Evolutionary conservation across 352 stramenopile genomes (phyloP), one percentile per base, ranked within the genome.

Genomic region (Phytophthora sp.): DNA sequence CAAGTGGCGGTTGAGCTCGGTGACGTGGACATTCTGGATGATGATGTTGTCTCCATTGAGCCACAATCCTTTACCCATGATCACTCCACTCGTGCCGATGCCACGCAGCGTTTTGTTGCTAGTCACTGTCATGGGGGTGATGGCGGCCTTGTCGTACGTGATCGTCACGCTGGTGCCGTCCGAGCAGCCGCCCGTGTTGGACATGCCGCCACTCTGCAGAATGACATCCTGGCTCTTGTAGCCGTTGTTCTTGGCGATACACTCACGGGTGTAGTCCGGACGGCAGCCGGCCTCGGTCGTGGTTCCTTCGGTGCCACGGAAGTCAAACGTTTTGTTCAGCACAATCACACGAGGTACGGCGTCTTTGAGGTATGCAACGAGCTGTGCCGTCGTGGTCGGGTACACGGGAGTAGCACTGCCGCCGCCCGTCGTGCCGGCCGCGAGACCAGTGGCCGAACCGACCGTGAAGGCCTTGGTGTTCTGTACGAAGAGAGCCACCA

Each of bases 41-140:
- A 83, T 83, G 36, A 83, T 71, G 62, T 80, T 83, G 53, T 76
- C 57, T 15, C 69, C 71, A 18, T 57, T 60, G n/a, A 80, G 57
- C 57, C 52, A 74, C 5, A 77, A 21, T 0, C 74, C 74, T 33
- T 82, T 82, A 55, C 69, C 71, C 54, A 76, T 66, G 46, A 82
- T 74, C 39, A 73, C 63, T 20, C 71, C 71, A 27, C 47, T 74
- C 13, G 27, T 68, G 39, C 71, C 74, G 39, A 77, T 66, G 3
- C 74, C 74, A 18, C 71, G 67, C 2, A 82, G 49, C 0, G 74
- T 79, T 55, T 82, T 82, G 71, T 77, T 69, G 46, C 72, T 71
- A 21, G 60, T 77, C 45, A 74, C 77, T 21, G 55, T 69, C 46
- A 77, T 74, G 21, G 61, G 60, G 16, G 66, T 68, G 20, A 59